Base-by-base conservation (phyloP, 2,329 filamentous ascomycete species). In the Trichoderma pleuroti region DNA sequence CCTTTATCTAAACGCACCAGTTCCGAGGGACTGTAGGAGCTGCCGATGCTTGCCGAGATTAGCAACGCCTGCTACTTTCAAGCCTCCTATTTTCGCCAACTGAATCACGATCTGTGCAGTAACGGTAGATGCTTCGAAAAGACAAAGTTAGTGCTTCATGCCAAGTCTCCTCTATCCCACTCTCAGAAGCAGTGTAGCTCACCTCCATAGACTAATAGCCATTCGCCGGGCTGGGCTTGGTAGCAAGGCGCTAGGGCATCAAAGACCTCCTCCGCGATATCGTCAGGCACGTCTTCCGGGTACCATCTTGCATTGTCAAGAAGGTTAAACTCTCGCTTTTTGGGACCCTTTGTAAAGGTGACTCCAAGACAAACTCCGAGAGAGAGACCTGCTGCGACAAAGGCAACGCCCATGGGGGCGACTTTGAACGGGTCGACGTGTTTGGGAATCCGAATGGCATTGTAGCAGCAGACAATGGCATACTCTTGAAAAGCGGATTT, bases 401-500 rank as follows among this genome's bases (percentile, higher is more conserved):
- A 71, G n/a, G 69, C 69, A 18, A 68, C 64, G 1, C 69, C 69
- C 63, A 68, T 64, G 5, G 63, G 60, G 4, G 69, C 69, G 39
- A 71, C 30, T 56, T 68, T 60, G 16, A 71, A 61, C 4, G 69
- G 69, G 12, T 71, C 69, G 63, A 61, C 54, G 57, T 71, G 64
- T n/a, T 62, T 68, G 14, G 69, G 69, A 2, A 71, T 71, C 11
- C 69, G 36, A 12, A 71, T 71, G 6, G 64, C 64, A n/a, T 71
- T 71, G 30, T 71, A 71, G 21, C 63, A 71, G 21, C 64, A 68
- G 63, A 71, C 69, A 28, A 71, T 62, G 1, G 64, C 65, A 28
- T 68, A 68, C 61, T 71, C 64, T 26, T 71, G 63, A 36, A 71
- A 68, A 8, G 69, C 54, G 12, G 69, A 61, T 24, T 68, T 71